Evolutionary conservation across 2,329 filamentous ascomycete genomes (phyloP), one percentile per base, ranked within the genome.

Genomic region (Pestalotiopsis sp.): DNA sequence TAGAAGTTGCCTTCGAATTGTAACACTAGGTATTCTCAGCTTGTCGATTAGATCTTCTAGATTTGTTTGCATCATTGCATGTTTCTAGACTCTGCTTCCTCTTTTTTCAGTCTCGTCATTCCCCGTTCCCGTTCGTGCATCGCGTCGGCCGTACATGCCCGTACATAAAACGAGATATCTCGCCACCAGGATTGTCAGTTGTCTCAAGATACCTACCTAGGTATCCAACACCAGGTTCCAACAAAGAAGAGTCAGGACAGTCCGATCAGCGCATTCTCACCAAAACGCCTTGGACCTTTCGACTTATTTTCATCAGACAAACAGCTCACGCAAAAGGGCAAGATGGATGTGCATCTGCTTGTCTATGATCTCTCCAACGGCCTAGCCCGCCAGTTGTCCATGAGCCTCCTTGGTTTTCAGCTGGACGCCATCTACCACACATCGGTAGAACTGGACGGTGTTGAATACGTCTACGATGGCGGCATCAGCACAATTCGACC

Each of bases 341-440:
- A 60, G 31, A 94, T 94, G 92, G 91, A 94, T 68, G 91, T 95
- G 64, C 86, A 93, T 75, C 84, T 95, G 36, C 90, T 94, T 68
- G 87, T 94, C 49, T 95, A 95, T 76, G 93, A 95, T 81, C 85
- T 95, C 62, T 95, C 93, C 1, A 80, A 79, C n/a, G 87, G 87
- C 23, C 73, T 90, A 57, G 87, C 87, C 14, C 82, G 84, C 11
- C 82, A 88, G 72, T 82, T 89, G 82, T 89, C 87, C 20, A 79
- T 82, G 82, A 80, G 83, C 70, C 72, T 85, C 67, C 79, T 90
- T 11, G 82, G 87, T 17, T 86, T 89, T 72, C 83, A 87, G 66
- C 93, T 98, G 64, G 95, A 98, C 79, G 96, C 96, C 66, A 90
- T 99, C 66, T 98, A 98, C 74, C 96, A 99, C 79, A 98, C 96